Base-by-base conservation (phyloP, 2,329 filamentous ascomycete genomes). In the Leptographium galeiforme region DNA sequence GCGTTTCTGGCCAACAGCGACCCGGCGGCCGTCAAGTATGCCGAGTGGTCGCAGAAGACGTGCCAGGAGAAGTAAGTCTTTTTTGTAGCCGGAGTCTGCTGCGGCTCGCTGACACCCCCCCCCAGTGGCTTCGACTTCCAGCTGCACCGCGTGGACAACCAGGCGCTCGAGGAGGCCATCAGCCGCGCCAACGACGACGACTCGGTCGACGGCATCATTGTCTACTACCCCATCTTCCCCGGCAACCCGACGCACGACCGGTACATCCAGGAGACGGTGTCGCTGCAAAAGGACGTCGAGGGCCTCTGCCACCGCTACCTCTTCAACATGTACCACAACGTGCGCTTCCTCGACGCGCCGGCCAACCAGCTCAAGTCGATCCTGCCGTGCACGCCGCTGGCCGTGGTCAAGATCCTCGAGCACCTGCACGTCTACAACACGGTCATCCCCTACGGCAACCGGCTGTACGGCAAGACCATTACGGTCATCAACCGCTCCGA, bases 271-370 rank as follows among this genome's bases (percentile, higher is more conserved):
- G 90, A 96, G 72, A 88, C 94, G 4, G 89, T 96, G 54, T 83
- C 88, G 54, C 78, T 95, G 45, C 72, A 79, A 68, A 97, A 98
- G 70, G 93, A 98, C 64, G 91, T 98, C 60, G 93, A 98, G 70
- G 93, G 93, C 39, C 81, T 98, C 55, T 89, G 85, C 62, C 91
- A 96, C 70, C 84, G 84, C 65, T 90, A 97, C 72, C 85, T 97
- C 64, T 90, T 91, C 79, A 98, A 98, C 78, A 96, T 98, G 90
- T 98, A 97, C 72, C 87, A 96, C 75, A 98, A 98, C 72, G 81
- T 95, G 63, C 88, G 93, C 59, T 97, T 90, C 73, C 77, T 98
- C 54, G 93, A 98, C 69, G 74, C 82, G 30, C 84, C 85, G 6
- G 69, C 76, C 45, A 87, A 89, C 67, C 76, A 74, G 55, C 87